Conservation (phyloP, 1,284 basidiomycete genomes). For the Ganoderma lingzhi region DNA sequence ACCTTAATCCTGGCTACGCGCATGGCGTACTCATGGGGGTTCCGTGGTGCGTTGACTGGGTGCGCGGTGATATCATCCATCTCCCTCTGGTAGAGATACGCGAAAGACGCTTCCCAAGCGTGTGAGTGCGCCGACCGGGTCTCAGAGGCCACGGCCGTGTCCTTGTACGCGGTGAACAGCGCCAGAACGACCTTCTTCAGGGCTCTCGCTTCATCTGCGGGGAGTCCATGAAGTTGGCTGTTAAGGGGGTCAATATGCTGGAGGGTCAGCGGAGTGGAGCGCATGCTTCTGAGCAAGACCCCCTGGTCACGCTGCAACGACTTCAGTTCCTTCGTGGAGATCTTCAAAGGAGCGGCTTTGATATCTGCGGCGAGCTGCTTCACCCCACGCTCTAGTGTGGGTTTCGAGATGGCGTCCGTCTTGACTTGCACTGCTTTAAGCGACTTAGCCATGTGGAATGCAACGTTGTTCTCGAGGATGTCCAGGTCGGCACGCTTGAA, state of each 20-base stretch:
- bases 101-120: conserved; percentile 62
- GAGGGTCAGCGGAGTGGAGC: conserved; percentile 28
- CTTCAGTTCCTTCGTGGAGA: conserved; percentile 30
- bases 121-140: conserved; percentile 57
- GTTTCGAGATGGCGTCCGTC: conserved; percentile 33
- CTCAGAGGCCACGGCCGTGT: conserved; percentile 45
- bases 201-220: conserved; percentile 38
- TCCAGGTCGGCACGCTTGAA: conserved; percentile 69
- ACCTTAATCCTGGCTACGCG: conserved; percentile 53
- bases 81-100: conserved; percentile 57
- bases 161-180: conserved; percentile 47
- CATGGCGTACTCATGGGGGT: conserved; percentile 56
- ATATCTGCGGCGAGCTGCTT: conserved; percentile 6
- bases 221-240: conserved; percentile 41
- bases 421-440: conserved; percentile 43
- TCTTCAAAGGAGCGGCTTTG: conserved; percentile 10
- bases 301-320: conserved; percentile 14
- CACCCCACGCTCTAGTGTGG: conserved; percentile 7
- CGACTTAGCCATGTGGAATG: conserved; percentile 55
- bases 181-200: conserved; percentile 48
- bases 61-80: conserved; percentile 46
- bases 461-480: conserved; percentile 69
- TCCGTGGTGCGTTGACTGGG: conserved; percentile 45
- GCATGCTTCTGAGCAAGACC: conserved; percentile 28
- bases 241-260: conserved; percentile 31